Evolutionary conservation across 495 filamentous ascomycete genomes (phyloP).

Genomic region (Penicillium steckii): DNA sequence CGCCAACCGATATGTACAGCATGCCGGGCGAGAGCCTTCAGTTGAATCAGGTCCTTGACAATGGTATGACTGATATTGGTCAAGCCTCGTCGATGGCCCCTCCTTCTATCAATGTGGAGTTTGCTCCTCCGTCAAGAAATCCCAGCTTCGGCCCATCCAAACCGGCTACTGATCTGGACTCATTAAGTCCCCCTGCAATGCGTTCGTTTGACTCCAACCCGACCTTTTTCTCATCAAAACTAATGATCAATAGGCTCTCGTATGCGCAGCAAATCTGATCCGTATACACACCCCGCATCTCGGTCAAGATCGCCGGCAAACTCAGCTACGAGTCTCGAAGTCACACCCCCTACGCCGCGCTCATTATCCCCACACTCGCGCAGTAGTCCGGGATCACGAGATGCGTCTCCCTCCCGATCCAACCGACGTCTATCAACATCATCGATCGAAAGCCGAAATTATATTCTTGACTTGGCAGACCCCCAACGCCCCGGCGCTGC

Average conservation of each 20-base stretch:
- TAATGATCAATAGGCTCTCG: constrained; percentile 52
- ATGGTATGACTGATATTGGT: constrained; percentile 55
- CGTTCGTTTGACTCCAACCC: constrained; percentile 51
- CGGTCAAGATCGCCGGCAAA: constrained; percentile 45
- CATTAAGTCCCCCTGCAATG: constrained; percentile 81
- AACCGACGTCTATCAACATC: constrained; percentile 84
- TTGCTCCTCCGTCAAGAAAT: constrained; percentile 79
- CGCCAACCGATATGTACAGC: constrained; percentile 55
- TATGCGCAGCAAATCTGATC: constrained; percentile 69
- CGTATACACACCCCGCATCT: constrained; percentile 51
- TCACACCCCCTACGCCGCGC: constrained; percentile 48
- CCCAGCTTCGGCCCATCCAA: constrained; percentile 70
- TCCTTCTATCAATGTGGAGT: constrained; percentile 90
- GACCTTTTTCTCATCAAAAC: not conserved
- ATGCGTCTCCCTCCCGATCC: constrained; percentile 59
- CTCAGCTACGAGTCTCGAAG: constrained; percentile 45
- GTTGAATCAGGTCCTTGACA: constrained; percentile 24
- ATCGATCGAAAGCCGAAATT: constrained; percentile 80
- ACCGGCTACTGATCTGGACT: constrained; percentile 62
- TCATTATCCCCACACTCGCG: constrained; percentile 65
- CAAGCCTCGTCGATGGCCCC: constrained; percentile 74
- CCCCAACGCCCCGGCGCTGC: constrained; percentile 74
- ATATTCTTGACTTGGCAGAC: constrained; percentile 88
- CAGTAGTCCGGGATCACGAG: constrained; percentile 49
- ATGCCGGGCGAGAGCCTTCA: constrained; percentile 31